Percentiles rank a stretch among this genome's conserved stretches.
Evolutionary conservation across 2,329 filamentous ascomycete genomes (phyloP).

Genomic region (Dissoconium aciculare): DNA sequence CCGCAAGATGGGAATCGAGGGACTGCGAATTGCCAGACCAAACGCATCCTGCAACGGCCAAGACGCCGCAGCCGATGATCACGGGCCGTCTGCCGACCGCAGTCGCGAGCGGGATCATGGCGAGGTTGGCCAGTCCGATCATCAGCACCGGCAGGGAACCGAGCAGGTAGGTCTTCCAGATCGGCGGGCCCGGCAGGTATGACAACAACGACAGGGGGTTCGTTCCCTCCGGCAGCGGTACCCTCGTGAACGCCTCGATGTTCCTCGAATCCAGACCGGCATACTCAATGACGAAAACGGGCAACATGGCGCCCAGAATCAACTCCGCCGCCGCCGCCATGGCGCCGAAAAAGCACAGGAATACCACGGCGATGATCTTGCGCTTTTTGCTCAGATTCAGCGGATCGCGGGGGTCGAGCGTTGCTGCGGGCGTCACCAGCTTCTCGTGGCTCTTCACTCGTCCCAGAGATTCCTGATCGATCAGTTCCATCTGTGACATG

Average conservation of each 20-base stretch:
- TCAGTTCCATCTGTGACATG: neutral
- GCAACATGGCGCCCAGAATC: conserved; percentile 13
- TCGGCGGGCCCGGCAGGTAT: conserved; percentile 7
- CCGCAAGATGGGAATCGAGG: conserved; percentile 11
- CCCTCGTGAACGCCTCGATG: neutral
- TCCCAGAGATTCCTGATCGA: neutral
- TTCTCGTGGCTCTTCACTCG: neutral
- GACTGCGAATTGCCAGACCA: conserved; percentile 11
- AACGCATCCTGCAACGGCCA: conserved; percentile 10
- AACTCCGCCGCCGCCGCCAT: conserved; percentile 12
- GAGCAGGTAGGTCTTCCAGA: conserved; percentile 15
- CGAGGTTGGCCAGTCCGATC: conserved; percentile 12
- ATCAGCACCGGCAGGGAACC: conserved; percentile 13
- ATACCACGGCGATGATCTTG: conserved; percentile 10
- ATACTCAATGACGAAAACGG: conserved; percentile 13
- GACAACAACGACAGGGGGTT: conserved; percentile 2
- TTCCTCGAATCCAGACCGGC: conserved; percentile 3
- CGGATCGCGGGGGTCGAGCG: conserved; percentile 12
- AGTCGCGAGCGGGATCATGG: conserved; percentile 13
- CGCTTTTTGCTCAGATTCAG: conserved; percentile 8
- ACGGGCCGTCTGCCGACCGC: conserved; percentile 12
- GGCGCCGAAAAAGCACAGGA: conserved; percentile 12
- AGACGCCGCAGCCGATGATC: conserved; percentile 9
- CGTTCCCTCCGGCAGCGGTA: conserved; percentile 1
- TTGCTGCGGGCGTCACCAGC: neutral